Conservation (phyloP, 768 basidiomycete genomes). For the Tylopilus sp. region DNA sequence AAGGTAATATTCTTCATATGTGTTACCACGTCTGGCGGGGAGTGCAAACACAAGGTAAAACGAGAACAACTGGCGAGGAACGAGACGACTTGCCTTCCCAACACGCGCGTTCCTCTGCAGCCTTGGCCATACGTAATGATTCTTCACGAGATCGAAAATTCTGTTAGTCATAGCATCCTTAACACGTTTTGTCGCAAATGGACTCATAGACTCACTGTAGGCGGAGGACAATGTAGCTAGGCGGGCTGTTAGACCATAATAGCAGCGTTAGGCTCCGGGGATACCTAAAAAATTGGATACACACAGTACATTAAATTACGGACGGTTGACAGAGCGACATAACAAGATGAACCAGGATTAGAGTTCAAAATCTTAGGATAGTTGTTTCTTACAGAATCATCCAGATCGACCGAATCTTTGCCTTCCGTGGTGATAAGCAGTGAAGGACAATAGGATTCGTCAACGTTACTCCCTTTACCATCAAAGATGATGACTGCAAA, state of each 20-base stretch:
- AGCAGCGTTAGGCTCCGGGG: too few species aligned
- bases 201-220: neutral
- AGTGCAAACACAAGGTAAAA: neutral
- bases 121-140: neutral
- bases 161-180: neutral
- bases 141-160: neutral
- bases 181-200: neutral
- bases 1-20: neutral
- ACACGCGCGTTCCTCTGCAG: neutral
- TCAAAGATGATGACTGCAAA: neutral
- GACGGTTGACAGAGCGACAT: too few species aligned
- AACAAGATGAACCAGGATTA: neutral
- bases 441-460: neutral
- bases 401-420: neutral
- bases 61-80: neutral
- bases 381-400: neutral
- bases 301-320: too few species aligned
- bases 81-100: neutral
- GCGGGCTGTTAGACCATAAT: neutral
- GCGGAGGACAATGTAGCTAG: neutral
- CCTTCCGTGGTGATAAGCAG: neutral
- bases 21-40: neutral
- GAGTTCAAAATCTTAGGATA: neutral
- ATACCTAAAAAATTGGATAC: too few species aligned
- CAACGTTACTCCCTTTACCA: neutral